Evolutionary conservation across 305 asterid genomes (phyloP).

Genomic region (Fraxinus sp.): DNA sequence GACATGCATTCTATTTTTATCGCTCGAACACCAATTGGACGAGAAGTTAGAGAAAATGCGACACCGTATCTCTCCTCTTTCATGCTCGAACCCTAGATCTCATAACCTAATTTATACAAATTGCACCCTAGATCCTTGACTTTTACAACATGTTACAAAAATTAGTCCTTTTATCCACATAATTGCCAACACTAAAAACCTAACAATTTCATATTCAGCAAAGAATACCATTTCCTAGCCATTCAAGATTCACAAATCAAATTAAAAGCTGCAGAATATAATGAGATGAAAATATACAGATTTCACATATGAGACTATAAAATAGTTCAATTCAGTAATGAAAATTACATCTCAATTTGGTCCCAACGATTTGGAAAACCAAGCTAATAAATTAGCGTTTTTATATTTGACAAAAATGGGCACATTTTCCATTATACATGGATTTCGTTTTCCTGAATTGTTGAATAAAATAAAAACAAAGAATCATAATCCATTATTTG

Average conservation of each 20-base stretch:
- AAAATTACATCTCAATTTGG: not conserved
- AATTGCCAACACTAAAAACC: too few species aligned
- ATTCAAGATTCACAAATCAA: not conserved
- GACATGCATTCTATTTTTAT: too few species aligned
- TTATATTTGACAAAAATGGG: not conserved
- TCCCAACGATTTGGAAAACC: not conserved
- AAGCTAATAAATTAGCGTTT: not conserved
- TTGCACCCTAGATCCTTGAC: too few species aligned
- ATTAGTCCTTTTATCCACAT: too few species aligned
- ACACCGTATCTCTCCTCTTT: too few species aligned
- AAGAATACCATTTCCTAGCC: not conserved
- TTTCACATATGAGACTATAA: not conserved
- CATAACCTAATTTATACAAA: too few species aligned
- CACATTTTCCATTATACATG: not conserved
- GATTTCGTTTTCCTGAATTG: not conserved
- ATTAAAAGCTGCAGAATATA: not conserved
- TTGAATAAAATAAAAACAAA: not conserved
- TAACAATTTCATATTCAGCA: not conserved
- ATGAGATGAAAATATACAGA: not conserved
- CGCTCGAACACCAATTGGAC: too few species aligned
- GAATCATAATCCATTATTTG: not conserved
- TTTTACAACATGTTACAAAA: too few species aligned
- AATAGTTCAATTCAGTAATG: not conserved
- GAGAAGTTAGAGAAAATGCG: too few species aligned
- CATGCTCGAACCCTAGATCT: too few species aligned